Base-by-base conservation (phyloP, 305 asterid species). In the Stenogyne calaminthoides region DNA sequence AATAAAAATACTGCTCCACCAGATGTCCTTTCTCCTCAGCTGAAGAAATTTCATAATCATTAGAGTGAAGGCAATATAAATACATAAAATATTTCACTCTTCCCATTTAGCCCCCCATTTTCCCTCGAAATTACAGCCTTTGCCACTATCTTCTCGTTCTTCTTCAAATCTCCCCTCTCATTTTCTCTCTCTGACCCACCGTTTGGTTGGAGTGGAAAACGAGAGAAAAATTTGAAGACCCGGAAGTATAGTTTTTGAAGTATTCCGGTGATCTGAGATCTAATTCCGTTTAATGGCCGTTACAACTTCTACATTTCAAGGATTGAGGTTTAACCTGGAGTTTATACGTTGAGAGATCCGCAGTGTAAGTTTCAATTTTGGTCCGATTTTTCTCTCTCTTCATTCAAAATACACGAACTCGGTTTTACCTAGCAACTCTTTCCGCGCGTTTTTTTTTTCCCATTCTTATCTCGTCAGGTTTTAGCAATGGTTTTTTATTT, bases 221-320 rank as follows among this genome's bases (percentile, higher is more conserved):
- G 56, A 11, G 68, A 70, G 62, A 3, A 10, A 40, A 15, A 4
- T 14, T 69, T 46, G 52, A 39, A 5, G 55, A 20, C 42, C 44
- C 44, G 69, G 47, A 75, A 44, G 6, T 59, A 16, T 49, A 55
- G 11, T 55, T 51, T 42, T 14, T 60, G 62, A 68, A 56, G 66
- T 71, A 20, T 81, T 71, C 78, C 70, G 73, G 71, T 81, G 80
- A 78, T 69, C 82, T 62, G 80, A 75, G 82, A 81, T 81, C 78
- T 75, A n/a, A 70, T 64, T 40, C 63, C 63, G 79, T 32, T 72
- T 62, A 64, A 58, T 56, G 73, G 46, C 42, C 47, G 80, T 44
- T 57, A 39, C 77, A 9, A 32, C 58, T 42, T 71, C 42, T 66
- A 29, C 67, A 37, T 27, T 54, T 60, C 36, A 54, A 69, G 57